These are phyloP conservation scores for Nitzschia inconspicua DNA, from an alignment of 108 stramenopile genomes.

Conservation along the genomic window DNA sequence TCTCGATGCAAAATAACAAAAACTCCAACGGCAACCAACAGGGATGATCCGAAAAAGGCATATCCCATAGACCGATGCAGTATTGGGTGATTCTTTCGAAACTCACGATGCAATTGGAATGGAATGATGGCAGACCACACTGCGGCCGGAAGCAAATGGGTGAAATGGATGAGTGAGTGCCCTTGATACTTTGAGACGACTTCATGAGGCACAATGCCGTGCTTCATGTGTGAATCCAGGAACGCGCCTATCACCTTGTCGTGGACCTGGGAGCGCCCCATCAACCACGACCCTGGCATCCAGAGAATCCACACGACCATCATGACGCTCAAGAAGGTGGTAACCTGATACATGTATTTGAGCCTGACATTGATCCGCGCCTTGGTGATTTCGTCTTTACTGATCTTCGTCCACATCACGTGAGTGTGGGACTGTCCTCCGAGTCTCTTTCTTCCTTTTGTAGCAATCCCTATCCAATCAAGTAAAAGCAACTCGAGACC, in stretches of 20 bases:
- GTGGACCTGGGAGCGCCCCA: neutral
- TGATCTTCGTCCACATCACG: no score
- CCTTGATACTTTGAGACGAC: conserved; percentile 15
- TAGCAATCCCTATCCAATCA: no score
- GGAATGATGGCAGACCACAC: conserved; percentile 19
- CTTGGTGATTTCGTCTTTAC: no score
- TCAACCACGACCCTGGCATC: conserved; percentile 8
- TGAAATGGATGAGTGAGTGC: conserved; percentile 15
- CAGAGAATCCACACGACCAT: conserved; percentile 24
- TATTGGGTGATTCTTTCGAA: conserved; percentile 6
- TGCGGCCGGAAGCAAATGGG: conserved; percentile 15
- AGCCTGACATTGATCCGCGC: no score
- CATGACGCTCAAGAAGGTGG: conserved; percentile 4
- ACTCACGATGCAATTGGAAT: conserved; percentile 19
- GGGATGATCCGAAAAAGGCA: conserved; percentile 5
- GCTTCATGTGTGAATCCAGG: neutral
- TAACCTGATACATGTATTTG: neutral
- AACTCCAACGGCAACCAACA: conserved; percentile 9
- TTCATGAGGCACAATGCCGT: neutral
- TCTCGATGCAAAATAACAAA: conserved; percentile 4
- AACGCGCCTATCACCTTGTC: neutral
- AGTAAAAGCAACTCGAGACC: no score
- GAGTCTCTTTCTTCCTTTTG: no score
- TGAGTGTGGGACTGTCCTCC: no score
- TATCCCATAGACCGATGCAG: conserved; percentile 12